Evolutionary conservation across 2,329 filamentous ascomycete genomes (phyloP), one percentile per base, ranked within the genome.

Genomic region (Fusarium sp.): DNA sequence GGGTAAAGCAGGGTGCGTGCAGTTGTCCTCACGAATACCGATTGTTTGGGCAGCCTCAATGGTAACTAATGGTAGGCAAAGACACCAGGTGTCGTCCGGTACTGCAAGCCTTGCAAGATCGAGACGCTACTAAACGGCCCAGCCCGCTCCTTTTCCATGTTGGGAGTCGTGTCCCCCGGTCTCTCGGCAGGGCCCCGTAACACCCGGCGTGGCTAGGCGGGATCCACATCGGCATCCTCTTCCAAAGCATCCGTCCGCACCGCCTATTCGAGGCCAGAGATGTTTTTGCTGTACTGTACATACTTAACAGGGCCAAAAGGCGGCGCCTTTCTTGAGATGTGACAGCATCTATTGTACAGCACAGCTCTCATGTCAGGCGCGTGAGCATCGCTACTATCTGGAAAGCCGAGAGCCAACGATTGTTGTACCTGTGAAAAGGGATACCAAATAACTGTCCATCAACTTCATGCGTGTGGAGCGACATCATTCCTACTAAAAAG

Each of bases 151-250:
- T 44, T 60, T 57, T 46, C 62, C 67, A 18, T 39, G 53, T 58
- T 69, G 44, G 53, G 21, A 21, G 21, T 49, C 28, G 52, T 48
- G 53, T 14, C 21, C 48, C 55, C 67, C 45, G 63, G 63, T 55
- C 68, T 54, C 56, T 58, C 54, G 67, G 52, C 54, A 52, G 25
- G 26, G 54, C 55, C 64, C 68, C 58, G 64, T 41, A 46, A 39
- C 51, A 56, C 63, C 64, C 60, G 55, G 53, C 39, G 10, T 37
- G 34, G 34, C 34, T 37, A 37, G 34, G 34, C 34, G 34, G 45
- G 68, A 54, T 54, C 68, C 68, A 70, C 68, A 69, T 13, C 18
- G 48, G 63, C 61, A 62, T 52, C 45, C 41, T 45, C 58, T 56
- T n/a, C 42, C 49, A 54, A 49, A 63, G 45, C 52, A 61, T 51